A percentile compares a stretch with the other conserved stretches of the same genome.
Conservation (phyloP, 805 yeast species). For the Myxozyma sirexii region DNA sequence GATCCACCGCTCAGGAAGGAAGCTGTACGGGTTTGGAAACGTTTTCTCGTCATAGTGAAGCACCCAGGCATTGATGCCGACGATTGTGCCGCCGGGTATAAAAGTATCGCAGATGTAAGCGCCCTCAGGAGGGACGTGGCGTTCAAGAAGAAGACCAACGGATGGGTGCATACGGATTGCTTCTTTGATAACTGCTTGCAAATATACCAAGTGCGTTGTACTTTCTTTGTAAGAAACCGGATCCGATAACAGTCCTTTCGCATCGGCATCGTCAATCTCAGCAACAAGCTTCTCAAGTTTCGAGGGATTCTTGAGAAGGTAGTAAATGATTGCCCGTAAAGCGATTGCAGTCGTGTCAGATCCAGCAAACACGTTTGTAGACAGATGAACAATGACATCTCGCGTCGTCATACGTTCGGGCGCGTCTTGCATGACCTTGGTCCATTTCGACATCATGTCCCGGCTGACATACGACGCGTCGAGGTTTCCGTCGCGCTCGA, state of each 20-base stretch:
- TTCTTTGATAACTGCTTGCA: conserved; percentile 9
- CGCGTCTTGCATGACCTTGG: neutral
- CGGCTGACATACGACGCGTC: neutral
- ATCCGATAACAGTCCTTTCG: neutral
- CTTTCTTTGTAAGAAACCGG: neutral
- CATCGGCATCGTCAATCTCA: conserved; percentile 3
- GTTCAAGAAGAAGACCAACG: conserved; percentile 3
- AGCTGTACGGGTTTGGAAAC: conserved; percentile 56
- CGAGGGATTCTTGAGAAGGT: conserved; percentile 4
- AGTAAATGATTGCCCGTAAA: neutral
- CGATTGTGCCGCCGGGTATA: conserved; percentile 59
- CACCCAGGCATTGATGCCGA: conserved; percentile 69
- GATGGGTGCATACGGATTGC: conserved; percentile 13
- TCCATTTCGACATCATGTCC: conserved; percentile 12
- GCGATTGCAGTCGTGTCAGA: conserved; percentile 10
- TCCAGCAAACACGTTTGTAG: conserved; percentile 9
- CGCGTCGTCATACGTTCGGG: conserved; percentile 1
- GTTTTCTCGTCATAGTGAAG: conserved; percentile 55
- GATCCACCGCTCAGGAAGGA: conserved; percentile 67
- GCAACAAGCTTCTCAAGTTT: neutral
- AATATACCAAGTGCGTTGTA: neutral
- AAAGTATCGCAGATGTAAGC: conserved; percentile 25
- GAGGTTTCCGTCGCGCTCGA: neutral
- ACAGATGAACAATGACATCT: conserved; percentile 4
- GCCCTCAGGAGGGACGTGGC: conserved; percentile 7